These are phyloP conservation scores for Pistacia atlantica DNA, from an alignment of 345 rosid genomes.

Conservation along the genomic window DNA sequence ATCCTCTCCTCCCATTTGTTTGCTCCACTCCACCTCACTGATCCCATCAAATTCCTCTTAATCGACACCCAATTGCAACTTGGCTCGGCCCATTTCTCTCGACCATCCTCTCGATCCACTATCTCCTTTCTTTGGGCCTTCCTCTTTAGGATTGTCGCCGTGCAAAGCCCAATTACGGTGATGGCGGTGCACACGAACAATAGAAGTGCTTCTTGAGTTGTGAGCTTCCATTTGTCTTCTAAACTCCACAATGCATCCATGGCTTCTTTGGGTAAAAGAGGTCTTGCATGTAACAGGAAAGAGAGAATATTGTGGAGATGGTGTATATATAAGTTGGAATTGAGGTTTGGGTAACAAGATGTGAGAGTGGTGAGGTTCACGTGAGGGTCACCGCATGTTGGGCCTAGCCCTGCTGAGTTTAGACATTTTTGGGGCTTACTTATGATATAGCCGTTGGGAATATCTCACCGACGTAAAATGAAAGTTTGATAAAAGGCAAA, in stretches of 20 bases:
- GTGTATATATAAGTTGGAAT: background rate
- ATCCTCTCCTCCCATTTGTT: constrained; percentile 52
- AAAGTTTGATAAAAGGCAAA: constrained; percentile 22
- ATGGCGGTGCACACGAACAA: constrained; percentile 50
- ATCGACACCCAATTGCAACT: constrained; percentile 40
- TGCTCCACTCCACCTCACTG: constrained; percentile 76
- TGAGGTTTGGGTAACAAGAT: constrained; percentile 1
- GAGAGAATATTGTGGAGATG: background rate
- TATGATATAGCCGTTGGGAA: constrained; percentile 25
- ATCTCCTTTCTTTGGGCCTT: constrained; percentile 35
- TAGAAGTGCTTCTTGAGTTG: constrained; percentile 51
- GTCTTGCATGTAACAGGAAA: background rate
- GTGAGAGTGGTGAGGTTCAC: constrained; percentile 40
- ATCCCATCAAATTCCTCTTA: constrained; percentile 50
- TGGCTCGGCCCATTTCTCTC: constrained; percentile 19
- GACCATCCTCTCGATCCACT: constrained; percentile 8
- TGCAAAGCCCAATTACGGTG: constrained; percentile 48
- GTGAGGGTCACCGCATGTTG: constrained; percentile 52
- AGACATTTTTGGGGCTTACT: background rate
- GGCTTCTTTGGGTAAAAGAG: background rate
- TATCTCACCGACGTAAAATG: constrained; percentile 24
- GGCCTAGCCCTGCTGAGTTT: background rate
- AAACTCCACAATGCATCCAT: constrained; percentile 79
- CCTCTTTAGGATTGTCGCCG: constrained; percentile 39
- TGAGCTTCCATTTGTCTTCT: constrained; percentile 66